Base-by-base conservation (phyloP, 2,329 filamentous ascomycete species). In the Sporothrix humicola region DNA sequence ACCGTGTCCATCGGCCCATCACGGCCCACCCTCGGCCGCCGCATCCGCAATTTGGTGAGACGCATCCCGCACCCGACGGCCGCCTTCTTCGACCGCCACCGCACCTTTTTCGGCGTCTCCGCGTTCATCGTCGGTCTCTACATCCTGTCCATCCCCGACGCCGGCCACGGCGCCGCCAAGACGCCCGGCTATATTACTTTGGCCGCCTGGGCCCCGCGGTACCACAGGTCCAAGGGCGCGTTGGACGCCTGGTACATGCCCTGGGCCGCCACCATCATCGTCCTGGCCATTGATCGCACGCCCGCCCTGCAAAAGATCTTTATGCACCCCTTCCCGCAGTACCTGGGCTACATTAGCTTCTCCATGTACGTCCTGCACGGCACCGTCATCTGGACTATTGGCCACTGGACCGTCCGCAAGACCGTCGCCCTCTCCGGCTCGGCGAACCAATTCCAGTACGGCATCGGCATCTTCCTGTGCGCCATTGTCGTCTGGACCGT, bases 361-460 rank as follows among this genome's bases (percentile, higher is more conserved):
- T 85, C 87, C 69, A 79, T 91, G 44, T 91, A 91, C 79, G 83
- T 91, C 13, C 86, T 90, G 82, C 89, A 91, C 78, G 87, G 88
- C 0, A 86, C 87, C 3, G 83, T 86, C 2, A 83, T 87, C 78
- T 87, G 89, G 77, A 84, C 84, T 1, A 76, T 86, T 23, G 87
- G 88, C 10, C 88, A 85, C 79, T 74, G 70, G 73, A 63, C 46
- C 9, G 72, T 54, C 13, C 52, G 68, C 44, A 71, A 66, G 56
- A 26, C 61, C 15, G 71, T 72, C 1, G 78, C 79, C 17, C 65
- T 86, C 37, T 87, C 84, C 0, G 87, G 87, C 4, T 80, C 81
- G 4, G 84, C 87, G 72, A 83, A 82, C 6, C 48, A 75, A 42
- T 52, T 79, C 72, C 81, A 79, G 77, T 89, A 87, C 79, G 83